phyloP scores from a whole-genome alignment of 2,329 filamentous ascomycete genomes.

The Exophiala phaeomuriformis region DNA sequence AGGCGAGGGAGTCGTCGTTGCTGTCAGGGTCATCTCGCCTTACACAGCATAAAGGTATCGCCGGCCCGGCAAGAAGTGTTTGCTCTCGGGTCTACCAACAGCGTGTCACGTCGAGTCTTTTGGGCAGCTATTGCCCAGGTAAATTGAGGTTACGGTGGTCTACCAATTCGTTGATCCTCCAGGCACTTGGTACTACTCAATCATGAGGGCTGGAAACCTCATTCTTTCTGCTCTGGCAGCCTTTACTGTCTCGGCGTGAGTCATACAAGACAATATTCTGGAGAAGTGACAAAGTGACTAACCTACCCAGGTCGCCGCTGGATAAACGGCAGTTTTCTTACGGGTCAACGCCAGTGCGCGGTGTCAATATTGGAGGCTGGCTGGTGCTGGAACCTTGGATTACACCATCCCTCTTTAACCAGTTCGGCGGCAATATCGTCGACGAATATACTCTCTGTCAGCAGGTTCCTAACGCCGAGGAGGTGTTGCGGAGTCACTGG shows the following conservation, averaged over 20 bases:
- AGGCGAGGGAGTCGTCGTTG: background rate
- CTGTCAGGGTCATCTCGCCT: background rate
- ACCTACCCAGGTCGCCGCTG: slow-evolving; percentile 18
- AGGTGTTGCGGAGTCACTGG: slow-evolving; percentile 51
- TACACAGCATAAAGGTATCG: slow-evolving; percentile 1
- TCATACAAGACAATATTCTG: background rate
- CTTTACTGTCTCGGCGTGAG: slow-evolving; percentile 18
- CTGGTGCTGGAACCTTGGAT: slow-evolving; percentile 60
- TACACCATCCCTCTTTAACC: slow-evolving; percentile 54
- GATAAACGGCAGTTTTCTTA: slow-evolving; percentile 20
- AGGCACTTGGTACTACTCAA: background rate
- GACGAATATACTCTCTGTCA: slow-evolving; percentile 53
- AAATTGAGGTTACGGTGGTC: background rate
- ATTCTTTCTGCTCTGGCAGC: slow-evolving; percentile 19
- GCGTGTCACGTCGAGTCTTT: no score
- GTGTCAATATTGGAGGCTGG: slow-evolving; percentile 61
- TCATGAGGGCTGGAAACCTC: slow-evolving; percentile 10
- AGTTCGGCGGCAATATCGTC: slow-evolving; percentile 40
- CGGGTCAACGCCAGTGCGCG: slow-evolving; percentile 33
- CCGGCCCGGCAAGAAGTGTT: background rate
- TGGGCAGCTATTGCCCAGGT: no score
- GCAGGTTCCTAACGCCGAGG: slow-evolving; percentile 45
- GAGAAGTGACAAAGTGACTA: background rate
- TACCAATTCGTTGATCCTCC: background rate
- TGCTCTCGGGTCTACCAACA: background rate